These are phyloP conservation scores for Omphalotus olearius DNA, from an alignment of 1,284 basidiomycete species.

Conservation along the genomic window DNA sequence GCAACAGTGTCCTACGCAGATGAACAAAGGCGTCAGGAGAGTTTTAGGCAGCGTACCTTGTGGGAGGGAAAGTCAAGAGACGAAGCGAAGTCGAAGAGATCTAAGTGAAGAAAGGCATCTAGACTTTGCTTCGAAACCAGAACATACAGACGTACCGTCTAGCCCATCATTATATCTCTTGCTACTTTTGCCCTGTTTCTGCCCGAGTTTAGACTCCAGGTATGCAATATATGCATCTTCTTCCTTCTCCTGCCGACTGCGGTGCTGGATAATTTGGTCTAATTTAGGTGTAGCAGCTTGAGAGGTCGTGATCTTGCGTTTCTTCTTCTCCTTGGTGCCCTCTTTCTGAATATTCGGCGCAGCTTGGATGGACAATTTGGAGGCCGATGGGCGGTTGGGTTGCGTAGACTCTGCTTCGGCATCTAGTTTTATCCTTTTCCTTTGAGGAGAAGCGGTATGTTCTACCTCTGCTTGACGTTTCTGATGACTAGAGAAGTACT, in stretches of 20 bases:
- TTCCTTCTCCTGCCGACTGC: slow-evolving; percentile 43
- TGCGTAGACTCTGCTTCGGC: slow-evolving; percentile 6
- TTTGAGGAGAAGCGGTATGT: slow-evolving; percentile 34
- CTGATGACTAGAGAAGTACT: slow-evolving; percentile 38
- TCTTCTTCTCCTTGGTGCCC: not conserved
- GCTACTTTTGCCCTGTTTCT: slow-evolving; percentile 36
- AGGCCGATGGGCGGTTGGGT: not conserved
- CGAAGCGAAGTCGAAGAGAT: slow-evolving; percentile 50
- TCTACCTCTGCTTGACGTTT: slow-evolving; percentile 37
- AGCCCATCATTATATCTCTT: slow-evolving; percentile 57
- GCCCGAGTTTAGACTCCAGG: slow-evolving; percentile 70
- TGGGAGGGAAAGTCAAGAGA: slow-evolving; percentile 20
- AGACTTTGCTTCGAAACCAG: slow-evolving; percentile 2
- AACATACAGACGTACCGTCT: slow-evolving; percentile 38
- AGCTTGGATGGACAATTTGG: not conserved
- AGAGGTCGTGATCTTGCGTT: slow-evolving; percentile 1
- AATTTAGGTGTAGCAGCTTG: slow-evolving; percentile 7
- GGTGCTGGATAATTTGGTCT: slow-evolving; percentile 15
- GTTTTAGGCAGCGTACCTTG: too few species aligned
- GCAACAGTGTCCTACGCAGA: not conserved
- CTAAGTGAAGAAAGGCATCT: slow-evolving; percentile 25
- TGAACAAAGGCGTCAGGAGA: too few species aligned
- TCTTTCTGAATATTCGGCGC: not conserved
- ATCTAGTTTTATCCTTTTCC: slow-evolving; percentile 39
- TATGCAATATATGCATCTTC: slow-evolving; percentile 79